These are phyloP conservation scores for Anaeramoeba flamelloides DNA, from an alignment of 78 protist species.

Conservation along the genomic window DNA sequence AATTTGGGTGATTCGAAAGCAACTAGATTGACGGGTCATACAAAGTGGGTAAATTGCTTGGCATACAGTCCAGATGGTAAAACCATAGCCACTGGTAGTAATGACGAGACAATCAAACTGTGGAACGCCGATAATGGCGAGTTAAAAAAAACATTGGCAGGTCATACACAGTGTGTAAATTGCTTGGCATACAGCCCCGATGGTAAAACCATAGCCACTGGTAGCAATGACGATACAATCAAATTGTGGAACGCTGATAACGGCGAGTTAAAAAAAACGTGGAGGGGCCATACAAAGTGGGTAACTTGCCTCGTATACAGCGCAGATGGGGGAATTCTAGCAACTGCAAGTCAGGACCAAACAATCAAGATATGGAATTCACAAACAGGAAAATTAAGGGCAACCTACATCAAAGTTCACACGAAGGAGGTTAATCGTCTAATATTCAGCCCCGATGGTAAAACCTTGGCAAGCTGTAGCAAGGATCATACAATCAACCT, in stretches of 20 bases:
- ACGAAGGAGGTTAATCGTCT: conserved; percentile 9
- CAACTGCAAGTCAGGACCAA: not conserved
- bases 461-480: not conserved
- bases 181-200: conserved; percentile 12
- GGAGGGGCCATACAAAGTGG: conserved; percentile 11
- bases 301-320: not conserved
- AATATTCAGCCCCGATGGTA: conserved; percentile 4
- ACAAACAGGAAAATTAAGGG: too few relatives aligned
- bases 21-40: too few relatives aligned
- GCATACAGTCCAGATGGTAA: conserved; percentile 12
- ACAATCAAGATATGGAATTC: not conserved
- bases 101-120: conserved; percentile 1
- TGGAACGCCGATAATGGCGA: conserved; percentile 6
- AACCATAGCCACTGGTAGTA: not conserved
- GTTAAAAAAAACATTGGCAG: not conserved
- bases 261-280: not conserved
- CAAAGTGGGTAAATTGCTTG: conserved; percentile 6
- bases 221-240: conserved; percentile 2
- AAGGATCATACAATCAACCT: conserved; percentile 1
- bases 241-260: not conserved
- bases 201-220: not conserved
- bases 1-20: too few relatives aligned
- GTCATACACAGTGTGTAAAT: conserved; percentile 10
- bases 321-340: not conserved
- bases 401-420: too few relatives aligned